phyloP scores from a whole-genome alignment of 1,284 basidiomycete species.

The Rhizoctonia solani region DNA sequence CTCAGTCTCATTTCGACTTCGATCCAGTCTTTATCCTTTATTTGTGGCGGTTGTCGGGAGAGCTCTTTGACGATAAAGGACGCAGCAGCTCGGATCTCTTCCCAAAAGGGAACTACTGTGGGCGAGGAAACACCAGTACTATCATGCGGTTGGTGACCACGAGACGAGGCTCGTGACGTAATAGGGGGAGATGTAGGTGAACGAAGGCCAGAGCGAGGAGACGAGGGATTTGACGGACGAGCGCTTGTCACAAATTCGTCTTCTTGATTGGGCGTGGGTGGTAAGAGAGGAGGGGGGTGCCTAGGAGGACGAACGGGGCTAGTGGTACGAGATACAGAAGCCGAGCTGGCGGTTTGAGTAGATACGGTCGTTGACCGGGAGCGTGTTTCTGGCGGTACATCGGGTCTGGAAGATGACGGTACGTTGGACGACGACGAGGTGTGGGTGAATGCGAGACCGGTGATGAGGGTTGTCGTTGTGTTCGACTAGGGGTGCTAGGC shows the following conservation, averaged over 20 bases:
- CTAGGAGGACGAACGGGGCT: constrained; percentile 39
- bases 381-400: constrained; percentile 53
- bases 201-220: constrained; percentile 53
- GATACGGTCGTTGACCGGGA: constrained; percentile 44
- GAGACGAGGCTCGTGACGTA: constrained; percentile 6
- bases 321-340: constrained; percentile 49
- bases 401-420: constrained; percentile 16
- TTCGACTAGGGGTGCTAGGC: constrained; percentile 8
- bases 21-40: constrained; percentile 53
- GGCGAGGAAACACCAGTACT: constrained; percentile 1
- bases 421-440: constrained; percentile 20
- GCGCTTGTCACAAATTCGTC: neutral
- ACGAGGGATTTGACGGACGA: constrained; percentile 39
- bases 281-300: constrained; percentile 53
- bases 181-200: constrained; percentile 44
- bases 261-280: constrained; percentile 41
- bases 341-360: constrained; percentile 9
- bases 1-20: constrained; percentile 71
- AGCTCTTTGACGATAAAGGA: constrained; percentile 67
- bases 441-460: constrained; percentile 15
- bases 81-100: constrained; percentile 63
- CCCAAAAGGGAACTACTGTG: constrained; percentile 47
- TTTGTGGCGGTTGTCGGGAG: constrained; percentile 58
- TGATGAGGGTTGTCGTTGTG: constrained; percentile 3
- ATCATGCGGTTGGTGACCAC: constrained; percentile 44